Evolutionary conservation across 352 stramenopile genomes (phyloP), one percentile per base, ranked within the genome.

Genomic region (Phytophthora hibernalis): DNA sequence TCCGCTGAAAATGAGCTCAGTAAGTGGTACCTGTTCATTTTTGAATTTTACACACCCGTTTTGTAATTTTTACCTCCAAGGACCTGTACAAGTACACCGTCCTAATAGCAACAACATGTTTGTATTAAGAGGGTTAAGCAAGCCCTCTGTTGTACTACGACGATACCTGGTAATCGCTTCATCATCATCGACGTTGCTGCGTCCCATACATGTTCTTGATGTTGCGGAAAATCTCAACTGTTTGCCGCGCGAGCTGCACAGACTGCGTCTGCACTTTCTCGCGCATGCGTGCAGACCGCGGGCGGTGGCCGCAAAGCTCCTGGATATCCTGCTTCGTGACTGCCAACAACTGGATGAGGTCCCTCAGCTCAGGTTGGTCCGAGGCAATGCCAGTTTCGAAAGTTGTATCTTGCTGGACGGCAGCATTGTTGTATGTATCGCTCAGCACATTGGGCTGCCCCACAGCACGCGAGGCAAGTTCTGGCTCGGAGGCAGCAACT

Each of bases 221-320:
- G 28, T 81, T 91, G 35, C 81, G 79, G 42, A 92, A 80, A 45
- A 92, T 81, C 52, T 90, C 81, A 38, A 88, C 69, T 24, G 79
- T 79, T 65, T 92, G 79, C 8, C 75, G 67, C 13, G 84, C 72
- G 1, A 92, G 74, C 30, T 88, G 75, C 13, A 89, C 13, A 11
- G 84, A 87, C 50, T 90, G 84, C 20, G 56, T 57, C 61, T 92
- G 84, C 24, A 90, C 58, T 54, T 92, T 92, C 51, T 89, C 77
- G 18, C 84, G 84, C 53, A 91, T 80, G 9, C 84, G 84, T 16
- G 78, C 80, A n/a, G 84, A 92, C 9, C 84, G 71, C 1, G 80
- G 74, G 45, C 80, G 71, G 40, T 86, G 80, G 2, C 65, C 65
- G 21, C 76, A 87, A 43, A 92, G 70, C 22, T 89, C 71, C 37